phyloP scores from a whole-genome alignment of 169 alveolate species.

The Plasmodium billcollinsi region DNA sequence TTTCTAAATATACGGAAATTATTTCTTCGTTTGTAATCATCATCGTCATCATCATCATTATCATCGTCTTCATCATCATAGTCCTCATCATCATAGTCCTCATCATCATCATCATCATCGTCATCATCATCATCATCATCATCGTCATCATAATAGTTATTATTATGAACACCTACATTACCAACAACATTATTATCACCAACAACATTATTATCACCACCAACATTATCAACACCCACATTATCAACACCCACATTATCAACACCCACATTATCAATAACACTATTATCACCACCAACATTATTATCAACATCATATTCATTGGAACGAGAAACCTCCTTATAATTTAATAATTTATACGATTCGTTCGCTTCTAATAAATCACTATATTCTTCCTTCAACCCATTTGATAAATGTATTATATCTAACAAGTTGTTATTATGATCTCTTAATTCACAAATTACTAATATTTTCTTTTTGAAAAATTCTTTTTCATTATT shows the following conservation, averaged over 20 bases:
- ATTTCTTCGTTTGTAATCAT: not conserved
- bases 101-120: not conserved
- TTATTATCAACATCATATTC: not conserved
- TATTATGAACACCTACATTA: not conserved
- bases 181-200: not conserved
- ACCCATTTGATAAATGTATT: constrained; percentile 40
- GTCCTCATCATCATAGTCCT: not conserved
- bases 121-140: no score
- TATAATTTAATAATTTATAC: not conserved
- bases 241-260: not conserved
- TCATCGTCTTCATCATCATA: not conserved
- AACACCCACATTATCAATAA: not conserved
- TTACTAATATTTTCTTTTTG: constrained; percentile 17
- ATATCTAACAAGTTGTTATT: constrained; percentile 46
- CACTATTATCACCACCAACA: not conserved
- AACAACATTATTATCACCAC: not conserved
- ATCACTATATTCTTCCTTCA: not conserved
- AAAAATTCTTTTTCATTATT: not conserved
- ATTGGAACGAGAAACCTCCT: no score
- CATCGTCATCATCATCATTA: not conserved
- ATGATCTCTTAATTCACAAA: constrained; percentile 68
- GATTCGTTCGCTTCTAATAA: not conserved
- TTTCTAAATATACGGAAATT: not conserved
- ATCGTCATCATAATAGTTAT: no score
- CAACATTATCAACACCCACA: not conserved